These are phyloP conservation scores for Monosporascus sp. DNA, from an alignment of 2,329 filamentous ascomycete genomes.

Conservation along the genomic window DNA sequence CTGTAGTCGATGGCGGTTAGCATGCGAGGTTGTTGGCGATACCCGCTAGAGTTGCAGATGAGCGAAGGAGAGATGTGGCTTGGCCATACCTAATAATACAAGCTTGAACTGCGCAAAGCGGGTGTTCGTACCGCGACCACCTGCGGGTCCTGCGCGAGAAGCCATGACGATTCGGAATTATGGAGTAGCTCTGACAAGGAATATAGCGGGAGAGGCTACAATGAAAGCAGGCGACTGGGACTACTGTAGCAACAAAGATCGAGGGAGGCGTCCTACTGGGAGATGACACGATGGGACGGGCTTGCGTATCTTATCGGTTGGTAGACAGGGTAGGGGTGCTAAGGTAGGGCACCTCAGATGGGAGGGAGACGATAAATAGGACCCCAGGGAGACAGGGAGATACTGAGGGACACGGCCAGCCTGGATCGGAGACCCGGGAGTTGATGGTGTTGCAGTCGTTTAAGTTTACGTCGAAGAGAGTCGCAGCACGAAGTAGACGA, in stretches of 20 bases:
- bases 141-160: slow-evolving; percentile 64
- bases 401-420: too few species aligned
- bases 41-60: neutral
- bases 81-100: slow-evolving; percentile 77
- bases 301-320: slow-evolving; percentile 4
- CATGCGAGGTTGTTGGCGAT: slow-evolving; percentile 7
- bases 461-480: too few species aligned
- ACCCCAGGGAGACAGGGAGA: too few species aligned
- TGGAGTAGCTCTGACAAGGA: slow-evolving; percentile 4
- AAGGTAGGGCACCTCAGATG: too few species aligned
- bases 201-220: too few species aligned
- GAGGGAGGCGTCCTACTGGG: too few species aligned
- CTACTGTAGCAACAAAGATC: too few species aligned
- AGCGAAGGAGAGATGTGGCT: slow-evolving; percentile 5
- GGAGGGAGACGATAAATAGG: too few species aligned
- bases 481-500: too few species aligned
- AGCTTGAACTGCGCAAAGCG: slow-evolving; percentile 99
- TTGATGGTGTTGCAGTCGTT: too few species aligned
- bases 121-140: slow-evolving; percentile 61
- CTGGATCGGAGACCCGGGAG: too few species aligned
- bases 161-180: slow-evolving; percentile 59
- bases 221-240: too few species aligned
- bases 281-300: slow-evolving; percentile 12
- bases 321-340: neutral
- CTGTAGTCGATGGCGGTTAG: slow-evolving; percentile 47